phyloP scores from a whole-genome alignment of 345 rosid genomes.

The Ceriops zippeliana region DNA sequence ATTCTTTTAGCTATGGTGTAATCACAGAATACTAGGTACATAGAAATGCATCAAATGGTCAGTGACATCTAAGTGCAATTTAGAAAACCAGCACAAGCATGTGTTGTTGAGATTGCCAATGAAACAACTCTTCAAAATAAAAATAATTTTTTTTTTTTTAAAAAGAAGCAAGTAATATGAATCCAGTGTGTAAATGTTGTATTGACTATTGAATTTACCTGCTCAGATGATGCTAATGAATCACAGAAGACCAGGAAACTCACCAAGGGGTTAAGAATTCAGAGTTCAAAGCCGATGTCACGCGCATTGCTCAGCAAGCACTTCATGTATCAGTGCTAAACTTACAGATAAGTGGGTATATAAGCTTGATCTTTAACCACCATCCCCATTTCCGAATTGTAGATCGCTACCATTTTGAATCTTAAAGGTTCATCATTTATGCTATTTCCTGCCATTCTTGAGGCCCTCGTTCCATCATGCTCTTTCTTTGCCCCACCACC shows the following conservation, averaged over 20 bases:
- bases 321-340: too few species aligned
- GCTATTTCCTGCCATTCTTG: slow-evolving; percentile 55
- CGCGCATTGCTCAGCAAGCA: slow-evolving; percentile 84
- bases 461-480: slow-evolving; percentile 57
- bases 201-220: too few species aligned
- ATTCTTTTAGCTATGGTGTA: neutral
- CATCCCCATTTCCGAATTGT: slow-evolving; percentile 55
- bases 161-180: too few species aligned
- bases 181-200: too few species aligned
- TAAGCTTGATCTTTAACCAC: slow-evolving; percentile 47
- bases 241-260: slow-evolving; percentile 18
- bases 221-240: slow-evolving; percentile 2
- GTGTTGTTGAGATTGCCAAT: too few species aligned
- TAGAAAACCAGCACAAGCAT: too few species aligned
- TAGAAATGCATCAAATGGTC: neutral
- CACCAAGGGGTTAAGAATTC: slow-evolving; percentile 94
- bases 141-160: too few species aligned
- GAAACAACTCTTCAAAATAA: too few species aligned
- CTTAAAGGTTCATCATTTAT: slow-evolving; percentile 52
- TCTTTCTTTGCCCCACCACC: slow-evolving; percentile 64
- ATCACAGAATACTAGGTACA: too few species aligned
- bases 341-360: too few species aligned
- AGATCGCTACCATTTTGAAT: slow-evolving; percentile 55
- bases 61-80: neutral
- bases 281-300: slow-evolving; percentile 80